These are phyloP conservation scores for Brassica cretica DNA, from an alignment of 345 rosid species.

Conservation along the genomic window DNA sequence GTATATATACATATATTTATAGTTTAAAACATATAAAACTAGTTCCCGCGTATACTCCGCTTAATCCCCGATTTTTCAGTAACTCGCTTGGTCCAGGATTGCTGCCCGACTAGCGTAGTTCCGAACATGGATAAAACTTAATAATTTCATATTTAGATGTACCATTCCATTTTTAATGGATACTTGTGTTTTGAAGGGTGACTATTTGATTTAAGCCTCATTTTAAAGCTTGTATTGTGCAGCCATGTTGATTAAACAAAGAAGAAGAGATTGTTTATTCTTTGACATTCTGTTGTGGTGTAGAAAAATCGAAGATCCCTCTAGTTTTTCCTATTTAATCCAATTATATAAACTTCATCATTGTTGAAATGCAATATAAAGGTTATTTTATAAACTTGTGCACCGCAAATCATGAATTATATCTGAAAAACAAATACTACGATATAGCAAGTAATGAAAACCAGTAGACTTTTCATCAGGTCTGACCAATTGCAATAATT, in stretches of 20 bases:
- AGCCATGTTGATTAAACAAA: neutral
- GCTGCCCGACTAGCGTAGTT: no score
- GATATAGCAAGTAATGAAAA: neutral
- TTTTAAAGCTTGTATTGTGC: neutral
- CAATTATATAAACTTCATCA: neutral
- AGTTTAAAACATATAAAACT: no score
- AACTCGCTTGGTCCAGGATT: no score
- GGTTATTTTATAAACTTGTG: neutral
- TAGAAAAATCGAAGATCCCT: neutral
- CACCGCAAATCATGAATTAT: neutral
- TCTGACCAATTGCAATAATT: neutral
- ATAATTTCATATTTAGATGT: neutral
- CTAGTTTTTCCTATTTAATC: neutral
- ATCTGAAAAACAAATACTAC: neutral
- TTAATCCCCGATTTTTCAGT: no score
- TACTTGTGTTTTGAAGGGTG: neutral
- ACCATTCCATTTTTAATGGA: neutral
- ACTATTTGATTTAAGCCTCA: neutral
- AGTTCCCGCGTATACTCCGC: no score
- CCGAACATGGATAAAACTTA: neutral
- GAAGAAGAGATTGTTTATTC: neutral
- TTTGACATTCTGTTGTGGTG: neutral
- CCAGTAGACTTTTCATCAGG: neutral
- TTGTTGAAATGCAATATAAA: neutral
- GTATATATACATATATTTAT: no score